phyloP scores from a whole-genome alignment of 768 basidiomycete genomes.

The Boletus tomentosulus region DNA sequence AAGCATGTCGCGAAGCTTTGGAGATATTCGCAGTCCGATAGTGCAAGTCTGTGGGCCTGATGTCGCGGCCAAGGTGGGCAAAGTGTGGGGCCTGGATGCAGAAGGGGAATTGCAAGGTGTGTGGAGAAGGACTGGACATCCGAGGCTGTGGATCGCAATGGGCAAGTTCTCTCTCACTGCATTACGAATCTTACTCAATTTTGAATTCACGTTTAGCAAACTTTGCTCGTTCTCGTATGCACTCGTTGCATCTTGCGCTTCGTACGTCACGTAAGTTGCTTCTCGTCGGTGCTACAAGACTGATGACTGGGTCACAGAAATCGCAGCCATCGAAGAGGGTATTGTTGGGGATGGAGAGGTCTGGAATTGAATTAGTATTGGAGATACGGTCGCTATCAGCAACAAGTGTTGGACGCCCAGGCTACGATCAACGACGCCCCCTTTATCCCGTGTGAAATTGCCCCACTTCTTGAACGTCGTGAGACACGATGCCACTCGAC shows the following conservation, averaged over 20 bases:
- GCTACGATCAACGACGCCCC: background rate
- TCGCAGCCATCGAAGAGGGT: constrained; percentile 28
- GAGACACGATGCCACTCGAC: background rate
- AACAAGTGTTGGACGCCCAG: background rate
- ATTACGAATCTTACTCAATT: background rate
- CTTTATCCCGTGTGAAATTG: background rate
- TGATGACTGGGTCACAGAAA: constrained; percentile 20
- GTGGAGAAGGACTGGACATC: constrained; percentile 30
- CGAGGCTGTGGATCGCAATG: constrained; percentile 34
- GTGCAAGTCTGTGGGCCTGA: constrained; percentile 44
- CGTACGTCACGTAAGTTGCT: constrained; percentile 12
- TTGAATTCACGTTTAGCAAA: constrained; percentile 11
- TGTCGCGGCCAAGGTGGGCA: constrained; percentile 41
- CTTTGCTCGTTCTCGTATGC: constrained; percentile 20
- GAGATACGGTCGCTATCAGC: background rate
- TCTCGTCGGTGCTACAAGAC: background rate
- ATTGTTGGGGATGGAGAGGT: constrained; percentile 16
- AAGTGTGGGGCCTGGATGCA: constrained; percentile 61
- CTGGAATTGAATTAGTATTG: background rate
- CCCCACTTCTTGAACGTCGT: background rate
- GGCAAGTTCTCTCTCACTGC: constrained; percentile 8
- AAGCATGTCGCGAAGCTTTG: constrained; percentile 34
- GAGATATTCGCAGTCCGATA: constrained; percentile 39
- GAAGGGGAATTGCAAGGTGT: constrained; percentile 58
- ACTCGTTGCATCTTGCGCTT: constrained; percentile 30